Percentiles rank a stretch among this genome's conserved stretches.
phyloP scores from a whole-genome alignment of 1,284 basidiomycete genomes.

The Tausonia pullulans region DNA sequence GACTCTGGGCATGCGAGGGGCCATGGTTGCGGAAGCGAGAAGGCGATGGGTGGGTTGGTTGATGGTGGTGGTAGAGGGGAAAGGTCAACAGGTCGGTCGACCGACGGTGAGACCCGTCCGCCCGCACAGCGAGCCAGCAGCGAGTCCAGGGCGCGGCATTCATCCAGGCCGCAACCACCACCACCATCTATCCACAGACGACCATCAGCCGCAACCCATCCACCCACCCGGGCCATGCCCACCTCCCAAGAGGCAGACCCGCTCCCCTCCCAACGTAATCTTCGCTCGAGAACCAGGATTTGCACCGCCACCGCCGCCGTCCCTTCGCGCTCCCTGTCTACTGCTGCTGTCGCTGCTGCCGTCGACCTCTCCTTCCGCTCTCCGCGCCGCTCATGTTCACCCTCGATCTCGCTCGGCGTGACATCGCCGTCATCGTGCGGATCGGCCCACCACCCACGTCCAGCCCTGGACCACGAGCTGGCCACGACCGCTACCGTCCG shows the following conservation, averaged over 20 bases:
- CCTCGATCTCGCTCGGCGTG: too few species aligned
- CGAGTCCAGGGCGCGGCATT: slow-evolving; percentile 71
- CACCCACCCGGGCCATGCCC: too few species aligned
- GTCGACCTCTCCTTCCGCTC: slow-evolving; percentile 58
- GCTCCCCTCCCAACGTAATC: slow-evolving; percentile 65
- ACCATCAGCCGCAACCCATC: slow-evolving; percentile 1
- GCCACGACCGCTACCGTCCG: slow-evolving; percentile 38
- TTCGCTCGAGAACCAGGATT: slow-evolving; percentile 72
- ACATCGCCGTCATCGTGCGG: too few species aligned
- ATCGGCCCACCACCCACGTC: too few species aligned
- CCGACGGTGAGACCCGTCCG: background rate
- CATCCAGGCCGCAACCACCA: slow-evolving; percentile 63
- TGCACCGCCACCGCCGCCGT: slow-evolving; percentile 77
- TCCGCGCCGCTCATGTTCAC: too few species aligned
- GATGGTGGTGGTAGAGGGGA: background rate
- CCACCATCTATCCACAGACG: slow-evolving; percentile 52
- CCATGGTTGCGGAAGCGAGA: slow-evolving; percentile 16
- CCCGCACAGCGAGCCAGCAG: slow-evolving; percentile 42
- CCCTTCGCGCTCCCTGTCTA: slow-evolving; percentile 64
- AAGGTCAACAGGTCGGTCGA: background rate
- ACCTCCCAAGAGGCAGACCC: slow-evolving; percentile 43
- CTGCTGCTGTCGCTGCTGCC: slow-evolving; percentile 48
- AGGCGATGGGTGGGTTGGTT: too few species aligned
- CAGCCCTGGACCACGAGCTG: slow-evolving; percentile 30
- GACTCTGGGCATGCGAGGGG: slow-evolving; percentile 35